Evolutionary conservation across 495 filamentous ascomycete genomes (phyloP), one percentile per base, ranked within the genome.

Genomic region (Tricharina praecox): DNA sequence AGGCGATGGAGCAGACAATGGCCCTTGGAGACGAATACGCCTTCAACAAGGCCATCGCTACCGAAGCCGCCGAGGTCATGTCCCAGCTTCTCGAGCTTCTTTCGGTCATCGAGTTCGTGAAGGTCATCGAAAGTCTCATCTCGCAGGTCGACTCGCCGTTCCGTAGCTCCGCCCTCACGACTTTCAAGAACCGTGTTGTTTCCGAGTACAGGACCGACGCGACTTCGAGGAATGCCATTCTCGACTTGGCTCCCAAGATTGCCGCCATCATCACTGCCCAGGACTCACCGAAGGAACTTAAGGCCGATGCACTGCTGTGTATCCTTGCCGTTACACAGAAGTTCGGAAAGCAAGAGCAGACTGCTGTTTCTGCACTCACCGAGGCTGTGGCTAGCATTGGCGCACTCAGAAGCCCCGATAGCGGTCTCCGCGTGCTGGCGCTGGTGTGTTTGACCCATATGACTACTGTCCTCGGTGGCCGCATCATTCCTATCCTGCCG

Each of bases 291-390:
- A 70, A 75, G 33, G 68, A 75, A 28, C 74, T 90, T 56, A 88
- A 85, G 63, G 79, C 79, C 53, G 79, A 78, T 23, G 82, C 86
- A 3, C 71, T 96, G 33, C 71, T 74, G 32, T 96, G 90, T 56
- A 81, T 94, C 40, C 85, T 94, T 64, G 78, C 79, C 54, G 87
- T 96, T 44, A 74, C 82, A 7, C 84, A 92, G 64, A 82, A 82
- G 59, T 94, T 92, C 59, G 90, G 90, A 45, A 88, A 87, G 64
- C 84, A 81, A 56, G 81, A 56, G 10, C 53, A 32, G 13, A 23
- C 28, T 5, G 78, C 77, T 43, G 68, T 81, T 20, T 63, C 70
- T 20, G 45, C 60, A 23, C 77, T 84, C 20, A 82, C 84, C 9
- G 67, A 75, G 41, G 76, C 79, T 4, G 78, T 96, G 57, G 76